Evolutionary conservation across 352 stramenopile genomes (phyloP), one percentile per base, ranked within the genome.

Genomic region (Thraustochytrium sp.): DNA sequence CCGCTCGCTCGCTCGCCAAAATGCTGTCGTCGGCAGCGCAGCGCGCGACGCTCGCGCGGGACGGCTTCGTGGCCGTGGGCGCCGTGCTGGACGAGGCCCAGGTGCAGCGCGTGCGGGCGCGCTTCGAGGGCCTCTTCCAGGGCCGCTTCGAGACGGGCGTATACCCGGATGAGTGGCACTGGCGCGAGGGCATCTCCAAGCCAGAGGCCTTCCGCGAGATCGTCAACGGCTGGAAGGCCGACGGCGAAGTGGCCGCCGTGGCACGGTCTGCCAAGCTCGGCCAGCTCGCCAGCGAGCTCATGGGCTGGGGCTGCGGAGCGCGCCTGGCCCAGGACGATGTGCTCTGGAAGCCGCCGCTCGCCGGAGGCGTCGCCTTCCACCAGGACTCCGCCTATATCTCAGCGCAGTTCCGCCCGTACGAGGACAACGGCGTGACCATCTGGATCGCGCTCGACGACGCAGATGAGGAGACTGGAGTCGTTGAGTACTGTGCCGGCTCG

Each of bases 371-470:
- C 37, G 86, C 88, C 0, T 94, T 92, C 78, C 91, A 94, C 88
- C 86, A 90, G 37, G 91, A 94, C 84, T 88, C 89, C 8, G 89
- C 90, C 5, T 94, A 94, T 82, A 93, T 94, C 74, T 92, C 90
- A 85, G 73, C 74, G 11, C 76, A 92, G 23, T 93, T 94, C 85
- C 61, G 85, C n/a, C 88, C 90, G 61, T 63, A 84, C 36, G 82
- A 89, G 2, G 85, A 89, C 54, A 90, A 89, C 76, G 87, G 82
- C 9, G 84, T 92, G 0, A 93, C 91, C 1, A 88, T 93, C 3
- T 94, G 91, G 90, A 86, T 94, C 51, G 90, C 91, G 2, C 80
- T 93, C 36, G 90, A 94, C 86, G 88, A 92, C 76, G 92, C 91
- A 85, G 85, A 89, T 26, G 63, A 86, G 38, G 89, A 91, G 49